Evolutionary conservation across 2,329 filamentous ascomycete genomes (phyloP).

Genomic region (Ceratocystis variospora): DNA sequence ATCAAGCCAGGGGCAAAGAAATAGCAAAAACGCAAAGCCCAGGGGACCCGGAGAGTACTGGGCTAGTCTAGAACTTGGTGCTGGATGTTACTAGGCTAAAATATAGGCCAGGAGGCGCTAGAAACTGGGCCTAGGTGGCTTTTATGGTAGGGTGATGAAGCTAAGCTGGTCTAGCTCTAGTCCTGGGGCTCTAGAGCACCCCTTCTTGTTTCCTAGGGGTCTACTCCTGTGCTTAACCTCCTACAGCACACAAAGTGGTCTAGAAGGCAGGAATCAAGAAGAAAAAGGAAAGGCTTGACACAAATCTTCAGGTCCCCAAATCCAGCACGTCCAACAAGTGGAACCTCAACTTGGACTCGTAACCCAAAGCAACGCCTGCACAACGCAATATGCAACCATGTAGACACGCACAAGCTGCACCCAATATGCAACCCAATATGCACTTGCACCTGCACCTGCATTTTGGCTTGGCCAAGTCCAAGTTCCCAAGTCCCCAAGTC

Average conservation of each 20-base stretch:
- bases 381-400: neutral
- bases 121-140: too few relatives aligned
- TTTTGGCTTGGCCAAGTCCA: neutral
- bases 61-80: too few relatives aligned
- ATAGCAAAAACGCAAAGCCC: neutral
- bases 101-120: too few relatives aligned
- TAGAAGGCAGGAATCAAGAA: neutral
- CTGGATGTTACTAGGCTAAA: too few relatives aligned
- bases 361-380: neutral
- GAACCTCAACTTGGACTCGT: conserved; percentile 4
- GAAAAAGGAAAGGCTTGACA: neutral
- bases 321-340: neutral
- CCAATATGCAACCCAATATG: neutral
- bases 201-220: too few relatives aligned
- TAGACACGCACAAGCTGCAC: neutral
- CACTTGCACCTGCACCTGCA: neutral
- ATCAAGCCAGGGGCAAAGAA: neutral
- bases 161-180: too few relatives aligned
- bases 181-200: too few relatives aligned
- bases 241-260: neutral
- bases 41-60: neutral
- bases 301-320: too few relatives aligned
- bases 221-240: too few relatives aligned
- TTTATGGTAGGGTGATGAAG: too few relatives aligned
- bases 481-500: neutral